Conservation (phyloP, 768 basidiomycete genomes). For the Suillus sp. region DNA sequence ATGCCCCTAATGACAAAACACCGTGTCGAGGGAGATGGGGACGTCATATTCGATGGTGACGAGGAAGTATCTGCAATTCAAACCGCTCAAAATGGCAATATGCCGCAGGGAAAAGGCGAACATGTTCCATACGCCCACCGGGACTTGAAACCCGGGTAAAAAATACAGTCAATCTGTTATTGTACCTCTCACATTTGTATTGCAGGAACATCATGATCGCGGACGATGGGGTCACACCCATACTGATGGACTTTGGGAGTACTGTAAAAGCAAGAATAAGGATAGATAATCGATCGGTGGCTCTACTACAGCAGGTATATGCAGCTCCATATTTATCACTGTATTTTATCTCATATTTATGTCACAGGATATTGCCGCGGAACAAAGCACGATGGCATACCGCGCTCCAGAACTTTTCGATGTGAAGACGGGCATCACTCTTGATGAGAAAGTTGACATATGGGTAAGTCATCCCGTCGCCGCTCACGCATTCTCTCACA, state of each 20-base stretch:
- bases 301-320: slow-evolving; percentile 83
- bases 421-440: slow-evolving; percentile 82
- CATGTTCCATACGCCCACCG: slow-evolving; percentile 92
- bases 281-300: slow-evolving; percentile 82
- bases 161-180: slow-evolving; percentile 15
- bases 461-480: slow-evolving; percentile 67
- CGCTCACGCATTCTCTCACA: slow-evolving; percentile 6
- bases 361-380: slow-evolving; percentile 85
- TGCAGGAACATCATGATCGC: slow-evolving; percentile 93
- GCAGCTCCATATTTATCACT: slow-evolving; percentile 12
- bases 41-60: slow-evolving; percentile 79
- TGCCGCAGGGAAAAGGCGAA: slow-evolving; percentile 45
- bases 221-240: slow-evolving; percentile 80
- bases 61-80: slow-evolving; percentile 59
- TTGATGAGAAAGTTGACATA: slow-evolving; percentile 96
- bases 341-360: slow-evolving; percentile 7
- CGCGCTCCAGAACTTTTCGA: slow-evolving; percentile 98
- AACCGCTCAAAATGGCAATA: slow-evolving; percentile 39
- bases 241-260: slow-evolving; percentile 99
- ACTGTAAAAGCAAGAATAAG: slow-evolving; percentile 81
- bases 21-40: slow-evolving; percentile 52
- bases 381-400: slow-evolving; percentile 98
- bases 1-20: slow-evolving; percentile 65
- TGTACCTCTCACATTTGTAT: slow-evolving; percentile 11
- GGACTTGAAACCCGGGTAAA: slow-evolving; percentile 94